Conservation (phyloP, 1,284 basidiomycete genomes). For the Fomitopsis schrenkii region DNA sequence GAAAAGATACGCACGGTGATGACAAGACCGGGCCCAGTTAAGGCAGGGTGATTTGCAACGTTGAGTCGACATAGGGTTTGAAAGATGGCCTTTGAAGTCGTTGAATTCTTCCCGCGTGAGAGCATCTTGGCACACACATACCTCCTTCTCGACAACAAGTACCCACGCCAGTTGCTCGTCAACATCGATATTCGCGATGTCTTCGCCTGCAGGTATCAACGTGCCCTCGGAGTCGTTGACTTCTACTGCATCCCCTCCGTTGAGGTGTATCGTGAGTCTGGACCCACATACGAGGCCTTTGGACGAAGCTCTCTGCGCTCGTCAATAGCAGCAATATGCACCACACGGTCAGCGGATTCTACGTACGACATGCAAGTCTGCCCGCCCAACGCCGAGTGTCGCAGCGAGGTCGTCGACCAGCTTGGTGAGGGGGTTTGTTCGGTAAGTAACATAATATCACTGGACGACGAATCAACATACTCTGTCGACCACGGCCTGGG, state of each 20-base stretch:
- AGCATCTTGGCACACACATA: conserved; percentile 19
- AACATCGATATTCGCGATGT: conserved; percentile 58
- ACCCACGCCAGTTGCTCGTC: conserved; percentile 64
- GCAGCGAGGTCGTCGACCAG: conserved; percentile 86
- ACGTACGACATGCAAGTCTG: conserved; percentile 76
- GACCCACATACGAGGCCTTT: conserved; percentile 83
- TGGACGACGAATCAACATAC: conserved; percentile 35
- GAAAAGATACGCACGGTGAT: conserved; percentile 50
- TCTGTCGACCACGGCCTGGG: conserved; percentile 70
- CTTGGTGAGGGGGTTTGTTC: conserved; percentile 34
- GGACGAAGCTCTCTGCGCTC: conserved; percentile 70
- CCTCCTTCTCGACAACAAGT: conserved; percentile 90
- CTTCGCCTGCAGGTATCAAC: conserved; percentile 73
- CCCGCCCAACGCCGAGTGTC: conserved; percentile 68
- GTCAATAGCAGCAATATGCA: neutral
- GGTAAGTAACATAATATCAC: neutral
- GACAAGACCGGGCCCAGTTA: conserved; percentile 61
- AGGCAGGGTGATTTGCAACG: conserved; percentile 41
- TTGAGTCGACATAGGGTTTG: conserved; percentile 67
- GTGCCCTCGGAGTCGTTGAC: conserved; percentile 60
- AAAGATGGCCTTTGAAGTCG: conserved; percentile 71
- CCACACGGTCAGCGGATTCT: conserved; percentile 30
- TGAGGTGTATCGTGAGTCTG: conserved; percentile 53
- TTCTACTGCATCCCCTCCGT: conserved; percentile 49
- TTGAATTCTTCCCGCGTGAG: neutral